A percentile compares a stretch with the other conserved stretches of the same genome.
Evolutionary conservation across 1,139 yeast genomes (phyloP).

Genomic region (Protomyces inundatus): DNA sequence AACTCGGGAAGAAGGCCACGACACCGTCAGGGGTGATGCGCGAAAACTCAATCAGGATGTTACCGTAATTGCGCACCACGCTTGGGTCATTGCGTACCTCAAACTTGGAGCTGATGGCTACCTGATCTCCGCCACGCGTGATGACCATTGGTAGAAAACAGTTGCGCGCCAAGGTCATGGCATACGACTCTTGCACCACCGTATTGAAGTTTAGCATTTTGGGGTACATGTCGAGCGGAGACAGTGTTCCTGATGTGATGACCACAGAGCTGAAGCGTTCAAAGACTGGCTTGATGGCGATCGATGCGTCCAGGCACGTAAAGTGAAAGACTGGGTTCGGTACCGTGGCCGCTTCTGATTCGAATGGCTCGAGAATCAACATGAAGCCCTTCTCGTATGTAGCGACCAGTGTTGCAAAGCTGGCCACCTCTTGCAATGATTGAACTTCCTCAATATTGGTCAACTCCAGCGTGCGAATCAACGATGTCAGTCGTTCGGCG

Average conservation of each 20-base stretch:
- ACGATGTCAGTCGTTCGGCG: constrained; percentile 78
- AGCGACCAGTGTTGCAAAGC: constrained; percentile 91
- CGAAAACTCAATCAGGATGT: constrained; percentile 81
- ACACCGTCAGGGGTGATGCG: constrained; percentile 96
- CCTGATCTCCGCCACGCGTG: constrained; percentile 96
- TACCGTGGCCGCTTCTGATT: constrained; percentile 93
- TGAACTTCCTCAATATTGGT: constrained; percentile 84
- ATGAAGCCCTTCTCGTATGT: constrained; percentile 93
- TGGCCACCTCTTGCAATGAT: constrained; percentile 90
- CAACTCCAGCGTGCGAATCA: constrained; percentile 84
- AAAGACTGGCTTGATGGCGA: constrained; percentile 94
- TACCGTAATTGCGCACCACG: constrained; percentile 94
- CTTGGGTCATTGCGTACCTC: constrained; percentile 97
- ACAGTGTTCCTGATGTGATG: constrained; percentile 94
- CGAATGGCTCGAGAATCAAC: constrained; percentile 89
- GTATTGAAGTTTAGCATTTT: constrained; percentile 93
- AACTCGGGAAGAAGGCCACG: constrained; percentile 95
- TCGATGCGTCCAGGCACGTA: constrained; percentile 93
- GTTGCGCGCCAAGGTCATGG: constrained; percentile 90
- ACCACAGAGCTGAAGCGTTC: constrained; percentile 90
- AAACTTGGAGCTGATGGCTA: constrained; percentile 89
- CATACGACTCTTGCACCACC: constrained; percentile 86
- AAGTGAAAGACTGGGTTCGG: constrained; percentile 96
- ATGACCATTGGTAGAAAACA: constrained; percentile 93
- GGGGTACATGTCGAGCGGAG: constrained; percentile 98